Conservation (phyloP, 306 rosid species). For the Cucurbita maxima region DNA sequence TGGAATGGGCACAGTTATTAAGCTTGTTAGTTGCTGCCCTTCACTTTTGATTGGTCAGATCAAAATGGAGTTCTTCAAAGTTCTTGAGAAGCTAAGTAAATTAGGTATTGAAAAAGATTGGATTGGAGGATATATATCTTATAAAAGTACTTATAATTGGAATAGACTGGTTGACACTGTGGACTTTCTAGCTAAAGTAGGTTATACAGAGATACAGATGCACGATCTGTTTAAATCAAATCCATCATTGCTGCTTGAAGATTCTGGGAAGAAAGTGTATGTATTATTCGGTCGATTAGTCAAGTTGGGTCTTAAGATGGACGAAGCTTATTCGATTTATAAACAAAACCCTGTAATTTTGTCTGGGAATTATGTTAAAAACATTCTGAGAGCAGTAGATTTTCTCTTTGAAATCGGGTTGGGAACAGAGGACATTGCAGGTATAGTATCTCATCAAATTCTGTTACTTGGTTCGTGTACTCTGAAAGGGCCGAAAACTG, state of each 20-base stretch:
- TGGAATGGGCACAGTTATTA: conserved; percentile 31
- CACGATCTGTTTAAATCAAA: conserved; percentile 30
- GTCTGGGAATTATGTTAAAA: conserved; percentile 22
- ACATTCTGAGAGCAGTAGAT: conserved; percentile 32
- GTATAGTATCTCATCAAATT: conserved; percentile 27
- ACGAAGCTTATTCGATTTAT: conserved; percentile 27
- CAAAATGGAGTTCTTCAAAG: conserved; percentile 22
- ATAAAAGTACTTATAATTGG: conserved; percentile 37
- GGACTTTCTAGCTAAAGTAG: conserved; percentile 34
- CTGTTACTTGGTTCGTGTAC: conserved; percentile 24
- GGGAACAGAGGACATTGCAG: conserved; percentile 35
- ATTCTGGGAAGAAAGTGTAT: conserved; percentile 40
- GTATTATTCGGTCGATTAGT: conserved; percentile 31
- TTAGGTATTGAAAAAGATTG: conserved; percentile 41
- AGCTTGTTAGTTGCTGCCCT: conserved; percentile 56
- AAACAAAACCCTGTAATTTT: conserved; percentile 32
- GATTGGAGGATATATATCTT: conserved; percentile 39
- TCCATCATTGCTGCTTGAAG: conserved; percentile 44
- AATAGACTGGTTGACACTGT: conserved; percentile 41
- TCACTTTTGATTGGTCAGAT: conserved; percentile 40
- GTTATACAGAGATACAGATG: conserved; percentile 37
- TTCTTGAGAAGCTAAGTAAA: conserved; percentile 36
- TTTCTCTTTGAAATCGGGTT: conserved; percentile 42
- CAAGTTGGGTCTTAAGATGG: conserved; percentile 36
- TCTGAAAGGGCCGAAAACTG: conserved; percentile 43